Percentiles rank a stretch among this genome's conserved stretches.
These are phyloP conservation scores for Neurospora sp. DNA, from an alignment of 495 filamentous ascomycete genomes.

Conservation along the genomic window DNA sequence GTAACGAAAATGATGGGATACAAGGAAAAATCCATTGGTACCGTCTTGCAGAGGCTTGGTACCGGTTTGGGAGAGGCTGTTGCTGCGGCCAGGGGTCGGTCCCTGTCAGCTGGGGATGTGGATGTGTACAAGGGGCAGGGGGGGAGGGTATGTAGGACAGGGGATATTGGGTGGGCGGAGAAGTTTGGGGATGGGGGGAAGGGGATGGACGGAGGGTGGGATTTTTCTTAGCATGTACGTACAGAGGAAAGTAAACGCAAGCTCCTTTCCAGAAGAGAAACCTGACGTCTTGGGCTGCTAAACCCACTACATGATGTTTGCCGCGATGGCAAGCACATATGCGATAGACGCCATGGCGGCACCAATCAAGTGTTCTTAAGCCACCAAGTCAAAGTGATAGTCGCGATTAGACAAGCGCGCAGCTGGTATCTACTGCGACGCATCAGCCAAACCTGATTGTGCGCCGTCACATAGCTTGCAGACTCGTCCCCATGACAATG, in stretches of 20 bases:
- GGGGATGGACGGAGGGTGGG: not conserved
- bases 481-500: not conserved
- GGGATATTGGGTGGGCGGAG: not conserved
- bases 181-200: constrained; percentile 1
- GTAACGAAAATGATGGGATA: constrained; percentile 18
- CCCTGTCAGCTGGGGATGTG: constrained; percentile 15
- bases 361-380: not conserved
- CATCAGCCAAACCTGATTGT: not conserved
- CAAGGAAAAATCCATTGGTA: constrained; percentile 11
- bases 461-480: not conserved
- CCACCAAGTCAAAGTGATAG: not conserved
- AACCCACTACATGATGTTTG: not conserved
- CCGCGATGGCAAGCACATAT: not conserved
- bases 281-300: not conserved
- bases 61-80: constrained; percentile 13
- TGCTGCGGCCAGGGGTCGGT: constrained; percentile 7
- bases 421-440: not conserved
- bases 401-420: not conserved
- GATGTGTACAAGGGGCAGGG: not conserved
- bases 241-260: not conserved
- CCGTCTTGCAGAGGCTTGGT: constrained; percentile 18
- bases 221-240: not conserved
- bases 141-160: not conserved
- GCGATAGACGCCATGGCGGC: not conserved
- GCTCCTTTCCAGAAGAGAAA: not conserved